Base-by-base conservation (phyloP, 345 rosid species). In the Gossypium mustelinum region DNA sequence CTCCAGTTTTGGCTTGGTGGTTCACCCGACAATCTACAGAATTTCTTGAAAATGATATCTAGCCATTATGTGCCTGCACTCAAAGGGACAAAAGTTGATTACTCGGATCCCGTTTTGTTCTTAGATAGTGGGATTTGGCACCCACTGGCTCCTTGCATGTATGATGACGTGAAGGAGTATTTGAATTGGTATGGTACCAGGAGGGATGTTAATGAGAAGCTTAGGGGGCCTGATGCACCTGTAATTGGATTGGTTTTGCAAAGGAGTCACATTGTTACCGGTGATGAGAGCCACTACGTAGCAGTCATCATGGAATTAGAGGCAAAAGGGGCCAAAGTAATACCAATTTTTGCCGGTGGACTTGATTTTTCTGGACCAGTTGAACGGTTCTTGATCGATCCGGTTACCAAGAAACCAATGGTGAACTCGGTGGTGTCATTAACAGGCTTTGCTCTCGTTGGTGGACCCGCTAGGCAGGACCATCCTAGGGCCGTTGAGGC, bases 1-100 rank as follows among this genome's bases (percentile, higher is more conserved):
- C 81, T 95, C 72, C 98, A 93, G 88, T 95, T 95, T 76, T 95
- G 98, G 99, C 98, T 95, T 24, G 98, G 99, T 22, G 99, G 99
- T 0, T 95, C 98, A 10, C 97, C 98, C 8, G 97, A 95, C 69
- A 95, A 95, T 64, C 82, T 95, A 65, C 98, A 91, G 85, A 95
- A 95, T 76, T 95, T 95, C 80, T 77, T 93, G 85, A 95, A 93
- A 82, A 95, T 95, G 99, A 85, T 95, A 13, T 87, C 98, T 6
- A 90, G 98, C 25, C 89, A 97, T 78, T 95, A 95, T 50, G 85
- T 95, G 25, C 99, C 98, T 11, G 96, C 94, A 0, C 71, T 95
- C 80, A 95, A 87, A 79, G 94, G 93, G 24, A 80, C 80, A 54
- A 88, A 87, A 79, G 86, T 95, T 52, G 90, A 82, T 74, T 95